Evolutionary conservation across 2,329 filamentous ascomycete genomes (phyloP).

Genomic region (Botryosphaeria dothidea): DNA sequence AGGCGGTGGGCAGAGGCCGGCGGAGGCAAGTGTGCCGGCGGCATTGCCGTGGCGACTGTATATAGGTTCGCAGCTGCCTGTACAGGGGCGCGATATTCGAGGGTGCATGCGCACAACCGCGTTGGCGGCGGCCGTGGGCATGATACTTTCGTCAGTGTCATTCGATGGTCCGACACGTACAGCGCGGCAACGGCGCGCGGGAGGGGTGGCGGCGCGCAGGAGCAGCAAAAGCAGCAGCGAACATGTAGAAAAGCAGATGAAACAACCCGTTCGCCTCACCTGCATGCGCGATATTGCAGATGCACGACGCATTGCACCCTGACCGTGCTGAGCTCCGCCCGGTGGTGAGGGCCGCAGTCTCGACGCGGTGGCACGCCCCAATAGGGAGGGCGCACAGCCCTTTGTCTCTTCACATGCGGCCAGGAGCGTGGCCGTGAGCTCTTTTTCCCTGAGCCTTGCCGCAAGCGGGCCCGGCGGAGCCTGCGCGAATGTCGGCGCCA

Average conservation of each 20-base stretch:
- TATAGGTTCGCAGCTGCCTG: not conserved
- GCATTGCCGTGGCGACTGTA: not conserved
- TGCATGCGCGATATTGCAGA: constrained; percentile 14
- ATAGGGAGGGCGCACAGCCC: constrained; percentile 12
- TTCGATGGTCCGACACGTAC: constrained; percentile 10
- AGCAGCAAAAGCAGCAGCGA: not conserved
- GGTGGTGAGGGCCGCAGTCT: not conserved
- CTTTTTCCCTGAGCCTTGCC: constrained; percentile 5
- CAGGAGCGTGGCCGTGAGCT: not conserved
- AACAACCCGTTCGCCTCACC: constrained; percentile 1
- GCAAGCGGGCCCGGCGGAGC: constrained; percentile 15
- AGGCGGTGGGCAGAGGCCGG: not conserved
- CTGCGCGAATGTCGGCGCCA: constrained; percentile 11
- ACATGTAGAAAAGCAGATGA: constrained; percentile 2
- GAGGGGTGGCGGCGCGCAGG: not conserved
- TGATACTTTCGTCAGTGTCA: constrained; percentile 12
- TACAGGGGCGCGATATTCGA: constrained; percentile 1
- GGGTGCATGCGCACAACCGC: constrained; percentile 15
- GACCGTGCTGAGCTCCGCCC: constrained; percentile 9
- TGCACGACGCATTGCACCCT: not conserved
- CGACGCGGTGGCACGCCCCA: not conserved
- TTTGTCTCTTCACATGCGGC: constrained; percentile 17
- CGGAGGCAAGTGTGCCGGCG: not conserved
- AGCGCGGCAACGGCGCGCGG: constrained; percentile 1
- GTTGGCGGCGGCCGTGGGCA: not conserved